phyloP scores from a whole-genome alignment of 75 land plant genomes.

The Cryptomeria japonica region DNA sequence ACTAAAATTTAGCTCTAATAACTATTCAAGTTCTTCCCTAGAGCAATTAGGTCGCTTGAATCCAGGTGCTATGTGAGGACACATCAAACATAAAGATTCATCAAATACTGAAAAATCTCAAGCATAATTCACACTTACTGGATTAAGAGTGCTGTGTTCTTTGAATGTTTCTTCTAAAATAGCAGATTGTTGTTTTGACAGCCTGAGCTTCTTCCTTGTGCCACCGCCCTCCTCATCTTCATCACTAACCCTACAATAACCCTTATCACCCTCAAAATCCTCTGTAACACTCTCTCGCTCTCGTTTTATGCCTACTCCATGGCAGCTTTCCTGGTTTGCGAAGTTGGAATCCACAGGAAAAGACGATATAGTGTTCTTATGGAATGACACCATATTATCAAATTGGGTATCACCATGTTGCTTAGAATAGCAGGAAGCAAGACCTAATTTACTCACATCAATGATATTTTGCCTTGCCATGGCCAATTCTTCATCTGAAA shows the following conservation, averaged over 20 bases:
- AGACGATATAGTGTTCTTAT: constrained; percentile 33
- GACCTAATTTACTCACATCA: not conserved
- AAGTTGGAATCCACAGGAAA: constrained; percentile 24
- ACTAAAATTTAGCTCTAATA: too few species aligned
- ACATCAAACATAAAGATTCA: not conserved
- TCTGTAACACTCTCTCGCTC: constrained; percentile 16
- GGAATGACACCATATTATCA: constrained; percentile 14
- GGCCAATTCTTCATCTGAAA: not conserved
- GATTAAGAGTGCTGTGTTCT: constrained; percentile 68
- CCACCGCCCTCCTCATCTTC: constrained; percentile 44
- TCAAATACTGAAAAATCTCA: not conserved
- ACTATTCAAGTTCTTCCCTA: not conserved
- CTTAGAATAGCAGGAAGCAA: not conserved
- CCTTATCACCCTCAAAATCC: constrained; percentile 11
- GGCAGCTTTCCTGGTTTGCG: constrained; percentile 10
- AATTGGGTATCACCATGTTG: not conserved
- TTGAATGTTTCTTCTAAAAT: constrained; percentile 72
- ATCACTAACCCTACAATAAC: constrained; percentile 35
- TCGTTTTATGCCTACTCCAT: constrained; percentile 17
- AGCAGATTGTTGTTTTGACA: constrained; percentile 72
- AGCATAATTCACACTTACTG: constrained; percentile 24
- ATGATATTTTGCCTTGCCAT: not conserved
- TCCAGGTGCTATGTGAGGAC: not conserved
- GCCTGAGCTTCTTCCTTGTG: constrained; percentile 65
- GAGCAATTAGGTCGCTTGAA: not conserved